Evolutionary conservation across 306 rosid species (phyloP), one percentile per base, ranked within the genome.

Genomic region (Quercus rubra): DNA sequence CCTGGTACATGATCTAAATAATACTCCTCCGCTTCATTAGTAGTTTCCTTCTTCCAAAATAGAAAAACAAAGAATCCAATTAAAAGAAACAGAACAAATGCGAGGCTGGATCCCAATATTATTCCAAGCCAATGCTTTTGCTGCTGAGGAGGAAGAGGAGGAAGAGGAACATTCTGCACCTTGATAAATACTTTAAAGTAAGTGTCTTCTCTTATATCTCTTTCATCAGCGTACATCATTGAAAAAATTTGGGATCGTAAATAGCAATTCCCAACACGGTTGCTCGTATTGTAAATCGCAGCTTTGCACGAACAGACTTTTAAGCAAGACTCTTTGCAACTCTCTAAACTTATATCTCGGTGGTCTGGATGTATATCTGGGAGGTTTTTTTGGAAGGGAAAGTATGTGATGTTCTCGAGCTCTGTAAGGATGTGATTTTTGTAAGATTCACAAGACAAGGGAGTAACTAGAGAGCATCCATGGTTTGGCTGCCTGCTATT

Each of bases 271-370:
- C 78, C 78, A 31, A 11, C 15, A 59, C 43, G 43, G 17, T 23
- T 25, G 1, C 28, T 38, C 25, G 61, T 5, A 14, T 1, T 14
- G 41, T 59, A 75, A 7, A 75, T 17, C 21, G 49, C 56, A 3
- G 20, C 78, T 14, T 18, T 43, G 78, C 78, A 75, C 2, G 71
- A 75, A 43, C 78, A 75, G 43, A 20, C 43, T 25, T 61, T 14
- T 17, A 75, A n/a, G 27, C 78, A 75, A 61, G 78, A 57, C 46
- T 21, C 4, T 75, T 13, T 25, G 57, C 78, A 75, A 2, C 18
- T 51, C 10, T 46, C 4, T 59, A 43, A 20, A 3, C 58, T 75
- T 1, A 10, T 2, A 9, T 43, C 1, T 9, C 0, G 51, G 51
- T 43, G 0, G 13, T 43, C 51, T 43, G 51, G 51, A 43, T 43